Conservation (phyloP, 1,284 basidiomycete species). For the Volvariella surrecta region DNA sequence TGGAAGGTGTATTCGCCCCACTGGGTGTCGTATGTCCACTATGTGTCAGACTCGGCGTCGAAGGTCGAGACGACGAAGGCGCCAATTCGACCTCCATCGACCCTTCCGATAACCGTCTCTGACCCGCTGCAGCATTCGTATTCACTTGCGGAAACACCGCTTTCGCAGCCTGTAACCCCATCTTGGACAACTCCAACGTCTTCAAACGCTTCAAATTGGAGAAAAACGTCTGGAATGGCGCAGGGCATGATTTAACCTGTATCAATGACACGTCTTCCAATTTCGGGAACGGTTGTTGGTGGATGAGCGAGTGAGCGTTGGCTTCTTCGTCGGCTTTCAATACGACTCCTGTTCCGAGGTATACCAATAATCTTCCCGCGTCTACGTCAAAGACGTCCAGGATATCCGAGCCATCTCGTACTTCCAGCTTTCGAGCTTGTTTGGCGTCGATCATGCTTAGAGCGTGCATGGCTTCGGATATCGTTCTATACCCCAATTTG, state of each 20-base stretch:
- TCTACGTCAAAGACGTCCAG: constrained; percentile 1
- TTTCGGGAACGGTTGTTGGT: constrained; percentile 21
- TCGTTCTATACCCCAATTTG: constrained; percentile 29
- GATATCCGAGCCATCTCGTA: constrained; percentile 8
- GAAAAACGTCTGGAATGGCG: constrained; percentile 22
- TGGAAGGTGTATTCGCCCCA: too few relatives aligned
- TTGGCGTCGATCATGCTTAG: constrained; percentile 29
- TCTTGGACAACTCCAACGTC: constrained; percentile 18
- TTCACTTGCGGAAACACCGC: neutral
- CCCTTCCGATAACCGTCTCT: too few relatives aligned
- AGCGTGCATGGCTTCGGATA: constrained; percentile 24
- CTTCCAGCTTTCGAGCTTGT: constrained; percentile 14
- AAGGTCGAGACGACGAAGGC: neutral
- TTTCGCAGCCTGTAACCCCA: constrained; percentile 1
- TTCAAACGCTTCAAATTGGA: constrained; percentile 23
- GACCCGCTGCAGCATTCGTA: too few relatives aligned
- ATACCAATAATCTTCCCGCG: neutral
- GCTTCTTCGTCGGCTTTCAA: constrained; percentile 10
- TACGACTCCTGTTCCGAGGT: neutral
- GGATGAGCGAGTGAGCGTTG: constrained; percentile 10
- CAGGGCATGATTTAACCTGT: constrained; percentile 23
- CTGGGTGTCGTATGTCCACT: too few relatives aligned
- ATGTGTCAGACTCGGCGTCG: neutral
- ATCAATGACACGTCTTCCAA: constrained; percentile 24
- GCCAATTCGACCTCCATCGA: too few relatives aligned